phyloP scores from a whole-genome alignment of 1,139 yeast species.

The Pichia sp. region DNA sequence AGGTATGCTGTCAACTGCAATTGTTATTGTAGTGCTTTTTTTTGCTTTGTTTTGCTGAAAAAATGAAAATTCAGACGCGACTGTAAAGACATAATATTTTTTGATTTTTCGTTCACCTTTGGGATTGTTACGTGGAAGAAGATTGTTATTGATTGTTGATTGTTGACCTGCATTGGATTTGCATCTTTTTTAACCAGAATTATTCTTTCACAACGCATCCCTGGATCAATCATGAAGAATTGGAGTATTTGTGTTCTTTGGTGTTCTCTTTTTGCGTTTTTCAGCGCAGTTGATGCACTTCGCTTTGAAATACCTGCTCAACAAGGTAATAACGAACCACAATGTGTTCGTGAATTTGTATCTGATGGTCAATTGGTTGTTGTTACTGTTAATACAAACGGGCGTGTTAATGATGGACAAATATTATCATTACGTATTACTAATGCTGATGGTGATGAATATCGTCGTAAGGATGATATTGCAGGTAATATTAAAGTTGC shows the following conservation, averaged over 20 bases:
- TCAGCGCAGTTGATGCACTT: conserved; percentile 18
- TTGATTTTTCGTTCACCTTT: not conserved
- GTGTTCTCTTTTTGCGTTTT: conserved; percentile 2
- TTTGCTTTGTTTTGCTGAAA: not conserved
- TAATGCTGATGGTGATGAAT: conserved; percentile 67
- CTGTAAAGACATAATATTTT: not conserved
- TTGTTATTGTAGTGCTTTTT: too few relatives aligned
- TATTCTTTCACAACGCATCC: not conserved
- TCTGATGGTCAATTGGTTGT: conserved; percentile 79
- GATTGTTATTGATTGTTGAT: not conserved
- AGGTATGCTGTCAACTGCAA: not conserved
- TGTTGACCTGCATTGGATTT: not conserved
- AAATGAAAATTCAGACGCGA: not conserved
- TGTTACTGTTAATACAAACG: conserved; percentile 67
- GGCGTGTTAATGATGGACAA: conserved; percentile 82
- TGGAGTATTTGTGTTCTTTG: not conserved
- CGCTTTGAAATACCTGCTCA: conserved; percentile 30
- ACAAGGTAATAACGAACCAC: conserved; percentile 32
- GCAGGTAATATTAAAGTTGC: conserved; percentile 66
- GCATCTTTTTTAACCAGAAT: not conserved
- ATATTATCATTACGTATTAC: conserved; percentile 53
- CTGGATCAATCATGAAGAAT: conserved; percentile 1
- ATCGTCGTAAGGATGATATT: conserved; percentile 56
- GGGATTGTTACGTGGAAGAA: not conserved
- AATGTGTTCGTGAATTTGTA: conserved; percentile 88